A percentile compares a stretch with the other conserved stretches of the same genome.
Evolutionary conservation across 1,284 basidiomycete genomes (phyloP).

Genomic region (Trametes pubescens): DNA sequence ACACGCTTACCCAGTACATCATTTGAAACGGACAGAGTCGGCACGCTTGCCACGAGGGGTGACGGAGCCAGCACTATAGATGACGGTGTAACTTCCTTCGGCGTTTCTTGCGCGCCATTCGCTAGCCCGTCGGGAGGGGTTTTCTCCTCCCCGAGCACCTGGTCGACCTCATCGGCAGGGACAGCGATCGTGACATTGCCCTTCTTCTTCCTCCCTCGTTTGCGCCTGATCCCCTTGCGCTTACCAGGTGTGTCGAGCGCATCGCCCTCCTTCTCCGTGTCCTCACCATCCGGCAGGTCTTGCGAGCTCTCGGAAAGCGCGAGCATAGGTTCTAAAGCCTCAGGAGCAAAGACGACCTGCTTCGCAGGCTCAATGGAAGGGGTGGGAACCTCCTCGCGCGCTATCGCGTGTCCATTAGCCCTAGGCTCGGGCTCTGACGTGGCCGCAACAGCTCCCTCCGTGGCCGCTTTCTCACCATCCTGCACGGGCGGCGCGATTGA

Average conservation of each 20-base stretch:
- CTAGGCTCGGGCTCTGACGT: constrained; percentile 5
- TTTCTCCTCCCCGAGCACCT: constrained; percentile 42
- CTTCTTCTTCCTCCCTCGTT: constrained; percentile 59
- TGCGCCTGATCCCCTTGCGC: constrained; percentile 46
- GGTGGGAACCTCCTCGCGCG: background rate
- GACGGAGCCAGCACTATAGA: constrained; percentile 41
- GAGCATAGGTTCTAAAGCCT: constrained; percentile 20
- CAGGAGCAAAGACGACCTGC: constrained; percentile 32
- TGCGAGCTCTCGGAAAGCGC: constrained; percentile 40
- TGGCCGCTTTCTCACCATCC: constrained; percentile 11
- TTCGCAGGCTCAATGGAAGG: constrained; percentile 12
- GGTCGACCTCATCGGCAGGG: constrained; percentile 34
- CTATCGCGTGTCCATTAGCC: constrained; percentile 16
- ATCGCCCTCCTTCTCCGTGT: constrained; percentile 68
- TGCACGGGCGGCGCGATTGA: constrained; percentile 8
- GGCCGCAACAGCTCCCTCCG: background rate
- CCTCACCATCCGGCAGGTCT: constrained; percentile 54
- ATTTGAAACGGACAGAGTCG: constrained; percentile 74
- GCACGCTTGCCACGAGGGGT: constrained; percentile 44
- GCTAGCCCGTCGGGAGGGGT: constrained; percentile 41
- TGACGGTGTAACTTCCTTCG: constrained; percentile 22
- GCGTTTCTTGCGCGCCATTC: constrained; percentile 15
- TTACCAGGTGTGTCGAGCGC: constrained; percentile 55
- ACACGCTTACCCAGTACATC: constrained; percentile 72
- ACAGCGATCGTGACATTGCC: constrained; percentile 34